phyloP scores from a whole-genome alignment of 345 rosid species.

The Cardamine resedifolia region DNA sequence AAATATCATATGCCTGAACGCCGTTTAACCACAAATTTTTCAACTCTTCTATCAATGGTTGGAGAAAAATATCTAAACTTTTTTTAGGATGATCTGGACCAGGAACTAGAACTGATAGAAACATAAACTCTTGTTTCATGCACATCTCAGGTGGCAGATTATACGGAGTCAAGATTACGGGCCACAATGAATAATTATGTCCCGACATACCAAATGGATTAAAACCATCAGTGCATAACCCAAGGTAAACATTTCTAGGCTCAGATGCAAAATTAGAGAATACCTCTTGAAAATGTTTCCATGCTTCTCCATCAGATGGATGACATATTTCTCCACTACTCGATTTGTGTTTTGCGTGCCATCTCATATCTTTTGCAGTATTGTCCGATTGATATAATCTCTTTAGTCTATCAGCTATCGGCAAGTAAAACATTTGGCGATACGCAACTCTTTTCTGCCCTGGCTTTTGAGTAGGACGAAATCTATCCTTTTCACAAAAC shows the following conservation, averaged over 20 bases:
- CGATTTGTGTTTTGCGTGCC: not conserved
- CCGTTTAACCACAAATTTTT: not conserved
- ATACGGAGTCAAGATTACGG: not conserved
- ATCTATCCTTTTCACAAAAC: not conserved
- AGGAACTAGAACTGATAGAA: not conserved
- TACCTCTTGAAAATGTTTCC: not conserved
- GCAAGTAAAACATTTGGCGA: not conserved
- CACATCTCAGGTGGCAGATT: not conserved
- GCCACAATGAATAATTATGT: not conserved
- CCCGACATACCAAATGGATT: constrained; percentile 1
- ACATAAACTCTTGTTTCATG: not conserved
- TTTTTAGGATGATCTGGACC: constrained; percentile 10
- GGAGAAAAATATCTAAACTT: not conserved
- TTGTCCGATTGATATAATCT: not conserved
- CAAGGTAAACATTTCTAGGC: not conserved
- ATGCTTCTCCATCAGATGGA: not conserved
- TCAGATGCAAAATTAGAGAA: not conserved
- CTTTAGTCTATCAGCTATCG: not conserved
- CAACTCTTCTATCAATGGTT: not conserved
- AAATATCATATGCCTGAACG: not conserved
- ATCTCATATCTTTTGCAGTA: not conserved
- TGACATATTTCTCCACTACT: not conserved
- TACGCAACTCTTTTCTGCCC: not conserved
- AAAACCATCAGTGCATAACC: not conserved
- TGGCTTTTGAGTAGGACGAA: not conserved